These are phyloP conservation scores for Candida neerlandica DNA, from an alignment of 1,139 yeast genomes.

Conservation along the genomic window DNA sequence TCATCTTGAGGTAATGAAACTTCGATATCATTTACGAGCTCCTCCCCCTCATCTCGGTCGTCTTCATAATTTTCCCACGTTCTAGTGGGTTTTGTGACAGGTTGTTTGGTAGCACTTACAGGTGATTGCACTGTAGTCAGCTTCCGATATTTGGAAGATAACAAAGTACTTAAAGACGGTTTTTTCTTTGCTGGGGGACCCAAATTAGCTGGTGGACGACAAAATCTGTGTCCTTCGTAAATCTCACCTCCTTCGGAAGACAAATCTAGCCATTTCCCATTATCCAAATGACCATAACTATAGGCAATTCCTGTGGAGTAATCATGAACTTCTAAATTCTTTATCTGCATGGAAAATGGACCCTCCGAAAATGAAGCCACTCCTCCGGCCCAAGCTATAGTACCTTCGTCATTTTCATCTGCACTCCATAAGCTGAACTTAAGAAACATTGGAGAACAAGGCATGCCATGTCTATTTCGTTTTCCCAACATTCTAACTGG, in stretches of 20 bases:
- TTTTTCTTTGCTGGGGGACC: neutral
- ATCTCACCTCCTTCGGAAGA: slow-evolving; percentile 17
- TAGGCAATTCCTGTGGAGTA: slow-evolving; percentile 35
- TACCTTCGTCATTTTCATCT: slow-evolving; percentile 33
- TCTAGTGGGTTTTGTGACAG: neutral
- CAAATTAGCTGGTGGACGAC: neutral
- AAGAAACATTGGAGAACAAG: slow-evolving; percentile 42
- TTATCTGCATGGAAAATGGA: slow-evolving; percentile 41
- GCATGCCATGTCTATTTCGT: slow-evolving; percentile 33
- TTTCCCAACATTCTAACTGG: slow-evolving; percentile 27
- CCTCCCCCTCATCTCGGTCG: neutral
- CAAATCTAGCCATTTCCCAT: slow-evolving; percentile 20
- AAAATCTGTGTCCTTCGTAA: slow-evolving; percentile 4
- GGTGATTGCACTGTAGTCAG: neutral
- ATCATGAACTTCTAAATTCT: slow-evolving; percentile 32
- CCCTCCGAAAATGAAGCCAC: slow-evolving; percentile 31
- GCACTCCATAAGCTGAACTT: slow-evolving; percentile 49
- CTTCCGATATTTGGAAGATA: neutral
- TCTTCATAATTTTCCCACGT: neutral
- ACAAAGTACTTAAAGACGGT: neutral
- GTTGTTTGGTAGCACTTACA: slow-evolving; percentile 2
- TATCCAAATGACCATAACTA: slow-evolving; percentile 27
- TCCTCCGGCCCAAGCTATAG: slow-evolving; percentile 49
- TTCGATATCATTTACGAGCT: neutral
- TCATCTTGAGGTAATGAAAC: neutral